Evolutionary conservation across 2,329 filamentous ascomycete genomes (phyloP), one percentile per base, ranked within the genome.

Genomic region (Botryotinia narcissicola): DNA sequence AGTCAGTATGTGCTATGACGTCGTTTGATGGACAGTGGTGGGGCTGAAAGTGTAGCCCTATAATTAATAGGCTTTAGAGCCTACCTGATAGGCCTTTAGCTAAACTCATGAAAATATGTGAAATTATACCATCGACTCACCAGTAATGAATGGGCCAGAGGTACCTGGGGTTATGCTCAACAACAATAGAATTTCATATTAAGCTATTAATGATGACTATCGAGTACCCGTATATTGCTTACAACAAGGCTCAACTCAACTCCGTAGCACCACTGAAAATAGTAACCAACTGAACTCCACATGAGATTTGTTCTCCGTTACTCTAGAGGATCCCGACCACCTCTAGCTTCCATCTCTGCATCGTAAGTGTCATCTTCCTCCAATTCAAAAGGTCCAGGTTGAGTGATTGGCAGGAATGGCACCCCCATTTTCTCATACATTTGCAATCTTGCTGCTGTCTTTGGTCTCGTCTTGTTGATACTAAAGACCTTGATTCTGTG

Each of bases 401-500:
- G 74, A 1, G 75, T 76, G 22, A 76, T 73, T 22, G 75, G 75
- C 7, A 74, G 68, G 25, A 76, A 72, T 18, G 72, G 72, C 22
- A 74, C 54, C 8, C 74, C 74, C 42, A 51, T 35, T 14, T 76
- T 68, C 72, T 75, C 70, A 40, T 74, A 76, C 14, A 71, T 16
- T 64, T 71, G 64, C 42, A 76, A 59, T 40, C 42, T 75, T 29
- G 61, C 71, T 37, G 70, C 70, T 9, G 75, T 75, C 40, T 72
- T 70, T 18, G 72, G 70, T 64, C 82, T 84, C 1, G 81, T 82
- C 75, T 81, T 84, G 80, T 91, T 91, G 71, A 91, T 85, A 76
- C 89, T 91, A 80, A 91, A 92, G 10, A 91, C 80, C 69, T 84
- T 86, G 76, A 91, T 84, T 1, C 88, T 84, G 75, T 91, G 90